A percentile compares a stretch with the other conserved stretches of the same genome.
These are phyloP conservation scores for Suhomyces sp. DNA, from an alignment of 805 yeast genomes.

Conservation along the genomic window DNA sequence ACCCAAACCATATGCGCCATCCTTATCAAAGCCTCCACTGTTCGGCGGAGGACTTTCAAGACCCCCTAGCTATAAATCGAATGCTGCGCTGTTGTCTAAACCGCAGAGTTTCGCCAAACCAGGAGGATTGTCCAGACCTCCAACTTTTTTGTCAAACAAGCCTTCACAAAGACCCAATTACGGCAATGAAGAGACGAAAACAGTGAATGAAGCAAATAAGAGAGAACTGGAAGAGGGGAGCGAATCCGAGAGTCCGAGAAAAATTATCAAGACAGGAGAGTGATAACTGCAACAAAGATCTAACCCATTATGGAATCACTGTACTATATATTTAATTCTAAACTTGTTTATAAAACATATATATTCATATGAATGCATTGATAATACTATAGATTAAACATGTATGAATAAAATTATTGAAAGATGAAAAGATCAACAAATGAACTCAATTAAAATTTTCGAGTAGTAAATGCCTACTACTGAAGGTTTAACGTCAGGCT, in stretches of 20 bases:
- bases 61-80: slow-evolving; percentile 26
- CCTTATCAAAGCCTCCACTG: slow-evolving; percentile 22
- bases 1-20: slow-evolving; percentile 1
- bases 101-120: slow-evolving; percentile 32
- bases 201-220: slow-evolving; percentile 4
- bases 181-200: slow-evolving; percentile 1
- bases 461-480: too few relatives aligned
- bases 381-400: too few relatives aligned
- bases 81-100: slow-evolving; percentile 19
- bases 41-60: slow-evolving; percentile 20
- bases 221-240: slow-evolving; percentile 7
- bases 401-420: too few relatives aligned
- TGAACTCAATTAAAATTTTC: too few relatives aligned
- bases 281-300: too few relatives aligned
- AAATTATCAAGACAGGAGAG: slow-evolving; percentile 9
- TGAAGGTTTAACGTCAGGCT: too few relatives aligned
- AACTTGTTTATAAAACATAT: too few relatives aligned
- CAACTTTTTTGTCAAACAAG: slow-evolving; percentile 38
- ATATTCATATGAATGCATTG: too few relatives aligned
- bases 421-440: too few relatives aligned
- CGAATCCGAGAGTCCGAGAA: slow-evolving; percentile 9
- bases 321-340: too few relatives aligned
- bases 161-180: slow-evolving; percentile 7
- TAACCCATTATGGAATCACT: not conserved
- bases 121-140: slow-evolving; percentile 34